Base-by-base conservation (phyloP, 306 rosid genomes). In the Glycine tomentella region DNA sequence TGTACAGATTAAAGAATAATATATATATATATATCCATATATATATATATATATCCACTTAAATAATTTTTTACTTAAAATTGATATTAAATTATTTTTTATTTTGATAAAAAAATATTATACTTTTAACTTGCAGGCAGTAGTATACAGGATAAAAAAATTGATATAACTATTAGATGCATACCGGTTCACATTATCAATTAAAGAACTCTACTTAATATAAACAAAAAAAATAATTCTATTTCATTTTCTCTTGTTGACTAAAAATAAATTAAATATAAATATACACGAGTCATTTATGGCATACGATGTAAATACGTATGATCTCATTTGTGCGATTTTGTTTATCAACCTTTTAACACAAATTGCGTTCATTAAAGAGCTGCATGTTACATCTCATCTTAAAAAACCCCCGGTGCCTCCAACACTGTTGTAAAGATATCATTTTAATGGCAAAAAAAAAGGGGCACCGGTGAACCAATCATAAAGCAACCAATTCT, bases 341-440 rank as follows among this genome's bases (percentile, higher is more conserved):
- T 50, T 46, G 65, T 73, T 81, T 36, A 51, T 75, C 42, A 14
- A 81, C 5, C 87, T 59, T 78, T 61, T 13, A 67, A 9, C 33
- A 68, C 82, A 65, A 81, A 84, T 79, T 87, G 82, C 33, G 52
- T 69, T 74, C 80, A 89, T 78, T 72, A 75, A 69, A 77, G 72
- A 76, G 36, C 79, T 12, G n/a, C 44, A 17, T 15, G 73, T 44
- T 68, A 44, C 36, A 45, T 44, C 55, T 69, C 33, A 55, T 76
- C 70, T 46, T 34, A 64, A 88, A 92, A 85, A 90, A 81, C n/a
- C 89, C 86, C 86, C 73, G 67, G 80, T 77, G 87, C 81, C 86
- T 80, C 70, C 79, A 85, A 81, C 87, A 86, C 88, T 75, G 70
- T 51, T 73, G 59, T 59, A 86, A 86, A 86, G 80, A 50, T 52